These are phyloP conservation scores for Phytophthora podocarpi DNA, from an alignment of 352 stramenopile genomes.

Conservation along the genomic window DNA sequence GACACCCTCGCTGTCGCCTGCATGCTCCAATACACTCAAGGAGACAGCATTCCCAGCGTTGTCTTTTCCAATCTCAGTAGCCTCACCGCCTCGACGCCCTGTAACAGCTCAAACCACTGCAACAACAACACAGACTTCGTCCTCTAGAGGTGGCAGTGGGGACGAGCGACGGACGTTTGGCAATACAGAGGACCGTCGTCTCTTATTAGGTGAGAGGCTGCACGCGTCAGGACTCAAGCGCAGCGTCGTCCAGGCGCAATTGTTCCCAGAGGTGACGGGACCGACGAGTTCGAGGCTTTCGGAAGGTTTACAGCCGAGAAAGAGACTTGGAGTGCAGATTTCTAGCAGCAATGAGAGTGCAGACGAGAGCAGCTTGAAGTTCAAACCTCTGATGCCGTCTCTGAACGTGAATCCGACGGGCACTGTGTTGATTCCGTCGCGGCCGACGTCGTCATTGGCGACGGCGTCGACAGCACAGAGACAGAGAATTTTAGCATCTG, in stretches of 20 bases:
- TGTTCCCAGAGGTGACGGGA: constrained; percentile 37
- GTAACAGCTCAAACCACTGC: constrained; percentile 5
- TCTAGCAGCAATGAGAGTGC: constrained; percentile 15
- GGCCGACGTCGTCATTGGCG: constrained; percentile 45
- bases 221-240: constrained; percentile 65
- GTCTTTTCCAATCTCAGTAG: constrained; percentile 25
- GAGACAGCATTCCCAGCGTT: constrained; percentile 13
- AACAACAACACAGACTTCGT: background rate
- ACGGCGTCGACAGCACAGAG: constrained; percentile 8
- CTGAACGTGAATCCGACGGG: constrained; percentile 36
- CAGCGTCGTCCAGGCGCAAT: constrained; percentile 56
- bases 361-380: constrained; percentile 3
- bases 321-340: background rate
- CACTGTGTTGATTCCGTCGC: constrained; percentile 50
- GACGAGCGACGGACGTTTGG: background rate
- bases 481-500: constrained; percentile 9
- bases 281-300: background rate
- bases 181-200: background rate
- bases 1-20: too few species aligned
- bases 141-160: background rate
- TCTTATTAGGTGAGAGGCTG: constrained; percentile 49
- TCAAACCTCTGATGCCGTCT: constrained; percentile 39
- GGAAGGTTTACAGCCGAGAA: constrained; percentile 4
- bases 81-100: constrained; percentile 12
- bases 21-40: background rate